Conservation (phyloP, 441 rosid genomes). For the Dalechampia spathulata region DNA sequence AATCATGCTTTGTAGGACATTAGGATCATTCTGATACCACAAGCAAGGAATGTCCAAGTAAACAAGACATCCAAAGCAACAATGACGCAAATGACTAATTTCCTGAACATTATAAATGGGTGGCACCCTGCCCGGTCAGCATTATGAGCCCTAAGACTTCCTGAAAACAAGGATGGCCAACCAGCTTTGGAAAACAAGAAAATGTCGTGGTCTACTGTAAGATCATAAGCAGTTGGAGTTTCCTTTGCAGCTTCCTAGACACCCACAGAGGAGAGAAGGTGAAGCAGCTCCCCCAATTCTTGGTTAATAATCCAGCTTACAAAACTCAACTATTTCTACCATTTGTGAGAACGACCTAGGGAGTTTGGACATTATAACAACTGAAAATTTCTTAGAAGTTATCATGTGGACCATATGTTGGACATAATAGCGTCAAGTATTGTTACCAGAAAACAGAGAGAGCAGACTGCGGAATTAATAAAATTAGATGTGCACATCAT, state of each 20-base stretch:
- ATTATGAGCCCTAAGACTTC: not conserved
- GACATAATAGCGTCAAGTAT: constrained; percentile 3
- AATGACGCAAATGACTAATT: not conserved
- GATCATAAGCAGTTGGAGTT: not conserved
- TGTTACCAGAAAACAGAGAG: constrained; percentile 9
- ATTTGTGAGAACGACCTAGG: not conserved
- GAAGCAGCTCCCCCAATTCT: too few species aligned
- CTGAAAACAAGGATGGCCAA: not conserved
- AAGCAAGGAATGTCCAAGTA: too few species aligned
- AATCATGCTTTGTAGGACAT: too few species aligned
- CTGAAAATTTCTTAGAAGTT: not conserved
- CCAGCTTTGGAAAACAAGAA: not conserved
- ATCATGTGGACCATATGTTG: not conserved
- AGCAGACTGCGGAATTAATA: not conserved
- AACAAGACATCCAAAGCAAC: not conserved
- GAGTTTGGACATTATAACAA: not conserved
- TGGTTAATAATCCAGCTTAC: too few species aligned
- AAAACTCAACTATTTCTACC: too few species aligned
- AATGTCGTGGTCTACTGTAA: not conserved
- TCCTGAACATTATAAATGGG: not conserved
- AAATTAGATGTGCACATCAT: constrained; percentile 3
- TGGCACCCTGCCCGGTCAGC: not conserved
- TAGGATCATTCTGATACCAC: too few species aligned
- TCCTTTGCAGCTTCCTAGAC: too few species aligned
- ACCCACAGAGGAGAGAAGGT: not conserved